A percentile compares a stretch with the other conserved stretches of the same genome.
phyloP scores from a whole-genome alignment of 805 yeast species.

The Kazachstania viticola region DNA sequence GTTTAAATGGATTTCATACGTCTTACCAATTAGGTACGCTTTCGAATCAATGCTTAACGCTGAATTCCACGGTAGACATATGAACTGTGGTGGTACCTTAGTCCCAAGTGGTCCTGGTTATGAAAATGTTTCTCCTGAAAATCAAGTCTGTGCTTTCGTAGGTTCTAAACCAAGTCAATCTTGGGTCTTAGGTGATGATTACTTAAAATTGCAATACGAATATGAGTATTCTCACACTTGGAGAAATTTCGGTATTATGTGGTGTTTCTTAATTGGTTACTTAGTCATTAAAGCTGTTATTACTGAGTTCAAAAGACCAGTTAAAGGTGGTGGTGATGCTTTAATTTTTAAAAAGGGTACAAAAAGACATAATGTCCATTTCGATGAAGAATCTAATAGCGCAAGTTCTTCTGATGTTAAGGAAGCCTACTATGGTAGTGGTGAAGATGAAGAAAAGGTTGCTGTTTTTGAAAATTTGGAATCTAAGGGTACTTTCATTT shows the following conservation, averaged over 20 bases:
- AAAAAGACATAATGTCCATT: slow-evolving; percentile 1
- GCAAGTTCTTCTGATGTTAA: slow-evolving; percentile 5
- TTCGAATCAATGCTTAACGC: slow-evolving; percentile 41
- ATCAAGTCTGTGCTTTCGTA: slow-evolving; percentile 44
- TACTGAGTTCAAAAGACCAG: slow-evolving; percentile 17
- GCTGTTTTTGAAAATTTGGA: slow-evolving; percentile 20
- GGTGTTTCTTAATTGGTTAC: slow-evolving; percentile 32
- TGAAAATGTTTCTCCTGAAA: slow-evolving; percentile 25
- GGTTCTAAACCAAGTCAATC: slow-evolving; percentile 48
- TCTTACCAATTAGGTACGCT: slow-evolving; percentile 42
- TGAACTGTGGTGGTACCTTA: slow-evolving; percentile 23
- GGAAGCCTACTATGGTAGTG: slow-evolving; percentile 5
- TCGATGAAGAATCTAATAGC: slow-evolving; percentile 14
- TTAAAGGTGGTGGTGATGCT: slow-evolving; percentile 27
- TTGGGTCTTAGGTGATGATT: slow-evolving; percentile 48
- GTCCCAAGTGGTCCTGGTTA: slow-evolving; percentile 52
- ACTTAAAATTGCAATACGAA: slow-evolving; percentile 35
- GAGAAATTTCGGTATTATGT: slow-evolving; percentile 67
- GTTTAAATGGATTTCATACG: slow-evolving; percentile 52
- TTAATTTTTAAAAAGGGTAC: slow-evolving; percentile 45
- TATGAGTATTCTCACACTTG: slow-evolving; percentile 54
- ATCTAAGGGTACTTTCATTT: slow-evolving; percentile 42
- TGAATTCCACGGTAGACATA: slow-evolving; percentile 17
- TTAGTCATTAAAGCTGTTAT: slow-evolving; percentile 12
- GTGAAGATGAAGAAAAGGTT: slow-evolving; percentile 2